Base-by-base conservation (phyloP, 306 rosid species). In the Glycine tomentella region DNA sequence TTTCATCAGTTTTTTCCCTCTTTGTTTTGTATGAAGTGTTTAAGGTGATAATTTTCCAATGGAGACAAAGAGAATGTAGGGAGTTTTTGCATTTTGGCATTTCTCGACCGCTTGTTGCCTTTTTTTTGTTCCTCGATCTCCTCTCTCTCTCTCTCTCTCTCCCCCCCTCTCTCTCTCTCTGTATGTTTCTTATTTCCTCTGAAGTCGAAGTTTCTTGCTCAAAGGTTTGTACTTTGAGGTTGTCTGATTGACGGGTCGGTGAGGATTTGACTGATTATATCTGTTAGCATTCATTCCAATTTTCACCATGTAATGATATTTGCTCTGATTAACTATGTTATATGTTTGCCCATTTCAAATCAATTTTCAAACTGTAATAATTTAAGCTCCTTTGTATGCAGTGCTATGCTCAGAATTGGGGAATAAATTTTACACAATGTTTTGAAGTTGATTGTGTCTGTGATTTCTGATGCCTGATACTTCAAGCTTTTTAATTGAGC, bases 211-310 rank as follows among this genome's bases (percentile, higher is more conserved):
- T 52, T 83, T 76, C 6, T 42, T 74, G 74, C 20, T 77, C 16
- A 42, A 66, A 31, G 12, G 55, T 57, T 66, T 82, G 77, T 61
- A 34, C 56, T 72, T 79, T 74, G 55, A 69, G 85, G 76, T 62
- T n/a, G 61, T 75, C 7, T 69, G 77, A 58, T 70, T 80, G 40
- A 74, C 55, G 77, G 51, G 57, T 78, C 49, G 3, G 15, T 25
- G 53, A 55, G 36, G 71, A 7, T 58, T 74, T 82, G 69, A 31
- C 17, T 52, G 51, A 56, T 59, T 82, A 45, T 78, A 45, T 66
- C 2, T 68, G 25, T 46, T 15, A 5, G 51, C 59, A 65, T 65
- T 16, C 7, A 59, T 86, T 69, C 72, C 52, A 40, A 56, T 50
- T 84, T 63, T 66, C 65, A 16, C 15, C 50, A 25, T 79, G 45